Evolutionary conservation across 345 rosid genomes (phyloP).

Genomic region (Arabis hirsuta): DNA sequence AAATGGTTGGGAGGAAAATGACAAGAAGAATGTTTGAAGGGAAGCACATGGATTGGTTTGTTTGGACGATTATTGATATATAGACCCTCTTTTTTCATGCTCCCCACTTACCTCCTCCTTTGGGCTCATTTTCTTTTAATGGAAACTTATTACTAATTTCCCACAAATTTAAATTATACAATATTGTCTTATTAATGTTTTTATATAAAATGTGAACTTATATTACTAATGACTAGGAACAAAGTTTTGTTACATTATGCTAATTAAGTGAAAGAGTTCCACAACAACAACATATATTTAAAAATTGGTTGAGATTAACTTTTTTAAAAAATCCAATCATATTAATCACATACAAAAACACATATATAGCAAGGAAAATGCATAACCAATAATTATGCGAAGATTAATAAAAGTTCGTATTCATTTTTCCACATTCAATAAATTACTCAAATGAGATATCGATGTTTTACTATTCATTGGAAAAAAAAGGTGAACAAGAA

Average conservation of each 20-base stretch:
- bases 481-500: conserved; percentile 22
- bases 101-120: conserved; percentile 40
- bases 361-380: not conserved
- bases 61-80: conserved; percentile 68
- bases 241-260: too few species aligned
- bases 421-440: conserved; percentile 1
- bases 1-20: conserved; percentile 48
- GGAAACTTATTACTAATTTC: conserved; percentile 3
- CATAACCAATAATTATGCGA: not conserved
- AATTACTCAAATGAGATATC: not conserved
- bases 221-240: too few species aligned
- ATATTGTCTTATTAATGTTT: not conserved
- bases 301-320: too few species aligned
- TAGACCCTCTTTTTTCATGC: conserved; percentile 39
- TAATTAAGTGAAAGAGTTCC: too few species aligned
- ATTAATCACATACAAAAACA: too few species aligned
- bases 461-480: conserved; percentile 6
- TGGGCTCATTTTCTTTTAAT: conserved; percentile 18
- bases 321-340: too few species aligned
- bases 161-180: not conserved
- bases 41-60: conserved; percentile 80
- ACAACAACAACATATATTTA: not conserved
- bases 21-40: conserved; percentile 62
- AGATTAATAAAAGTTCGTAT: not conserved
- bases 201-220: too few species aligned